These are phyloP conservation scores for Aspergillus sp. DNA, from an alignment of 2,329 filamentous ascomycete genomes.

Conservation along the genomic window DNA sequence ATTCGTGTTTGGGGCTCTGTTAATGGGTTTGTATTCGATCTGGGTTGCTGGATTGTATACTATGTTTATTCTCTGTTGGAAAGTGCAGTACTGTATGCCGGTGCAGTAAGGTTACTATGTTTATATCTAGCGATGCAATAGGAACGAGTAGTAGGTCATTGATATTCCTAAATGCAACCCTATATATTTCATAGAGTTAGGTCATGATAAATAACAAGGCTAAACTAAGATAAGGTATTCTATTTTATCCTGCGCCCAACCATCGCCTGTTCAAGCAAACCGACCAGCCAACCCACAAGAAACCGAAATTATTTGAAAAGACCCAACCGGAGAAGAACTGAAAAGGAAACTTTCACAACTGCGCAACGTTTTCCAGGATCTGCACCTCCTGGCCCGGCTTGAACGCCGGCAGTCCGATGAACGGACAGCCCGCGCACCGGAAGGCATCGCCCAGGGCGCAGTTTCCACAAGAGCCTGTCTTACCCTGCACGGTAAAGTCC, in stretches of 20 bases:
- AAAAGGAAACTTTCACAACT: slow-evolving; percentile 59
- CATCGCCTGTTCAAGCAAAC: background rate
- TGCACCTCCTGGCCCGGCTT: slow-evolving; percentile 94
- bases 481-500: slow-evolving; percentile 97
- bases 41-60: no score
- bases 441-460: slow-evolving; percentile 92
- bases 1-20: no score
- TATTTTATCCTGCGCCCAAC: slow-evolving; percentile 6
- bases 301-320: background rate
- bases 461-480: slow-evolving; percentile 91
- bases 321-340: background rate
- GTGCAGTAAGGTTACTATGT: no score
- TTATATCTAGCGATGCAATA: no score
- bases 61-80: no score
- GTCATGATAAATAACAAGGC: background rate
- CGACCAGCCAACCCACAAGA: background rate
- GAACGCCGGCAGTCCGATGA: slow-evolving; percentile 90
- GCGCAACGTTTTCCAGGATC: slow-evolving; percentile 81
- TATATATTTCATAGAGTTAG: background rate
- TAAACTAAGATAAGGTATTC: background rate
- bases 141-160: background rate
- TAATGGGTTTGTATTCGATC: no score
- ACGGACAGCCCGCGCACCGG: slow-evolving; percentile 73
- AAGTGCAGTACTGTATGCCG: no score
- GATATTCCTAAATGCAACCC: no score